phyloP scores from a whole-genome alignment of 352 stramenopile species.

The Pythium diclinum region DNA sequence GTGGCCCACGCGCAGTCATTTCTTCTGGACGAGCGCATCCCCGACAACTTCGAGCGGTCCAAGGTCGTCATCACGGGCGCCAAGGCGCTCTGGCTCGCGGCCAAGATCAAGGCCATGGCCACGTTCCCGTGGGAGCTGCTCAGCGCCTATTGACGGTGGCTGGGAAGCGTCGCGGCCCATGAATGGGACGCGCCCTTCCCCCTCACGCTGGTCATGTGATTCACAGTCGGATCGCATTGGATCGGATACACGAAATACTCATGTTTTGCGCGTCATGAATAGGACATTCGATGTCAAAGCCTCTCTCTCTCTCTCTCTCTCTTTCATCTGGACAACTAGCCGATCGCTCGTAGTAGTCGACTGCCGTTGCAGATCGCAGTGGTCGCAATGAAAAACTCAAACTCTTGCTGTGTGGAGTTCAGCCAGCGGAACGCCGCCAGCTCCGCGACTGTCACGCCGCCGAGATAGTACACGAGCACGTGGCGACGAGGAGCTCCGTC shows the following conservation, averaged over 20 bases:
- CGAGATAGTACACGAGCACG: conserved; percentile 83
- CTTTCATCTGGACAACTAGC: not conserved
- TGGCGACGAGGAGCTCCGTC: conserved; percentile 4
- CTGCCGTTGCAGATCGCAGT: conserved; percentile 74
- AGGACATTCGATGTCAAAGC: no score
- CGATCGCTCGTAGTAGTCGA: conserved; percentile 56
- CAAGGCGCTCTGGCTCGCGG: conserved; percentile 32
- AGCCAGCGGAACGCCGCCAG: conserved; percentile 74
- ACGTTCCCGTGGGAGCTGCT: conserved; percentile 20
- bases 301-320: no score
- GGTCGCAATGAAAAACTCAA: conserved; percentile 62
- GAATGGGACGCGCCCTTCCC: conserved; percentile 18
- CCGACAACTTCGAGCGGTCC: conserved; percentile 37
- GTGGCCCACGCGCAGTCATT: conserved; percentile 43
- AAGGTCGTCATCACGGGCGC: conserved; percentile 34
- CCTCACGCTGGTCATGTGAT: conserved; percentile 15
- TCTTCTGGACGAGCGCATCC: conserved; percentile 49
- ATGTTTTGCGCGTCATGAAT: no score
- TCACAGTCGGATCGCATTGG: no score
- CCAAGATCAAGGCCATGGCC: conserved; percentile 41
- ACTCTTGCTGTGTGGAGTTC: conserved; percentile 62
- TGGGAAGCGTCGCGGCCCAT: conserved; percentile 12
- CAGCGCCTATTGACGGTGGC: conserved; percentile 13
- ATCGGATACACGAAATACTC: no score
- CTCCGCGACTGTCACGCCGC: conserved; percentile 80